phyloP scores from a whole-genome alignment of 176 grass and related monocot genomes.

The Carex cristatella region DNA sequence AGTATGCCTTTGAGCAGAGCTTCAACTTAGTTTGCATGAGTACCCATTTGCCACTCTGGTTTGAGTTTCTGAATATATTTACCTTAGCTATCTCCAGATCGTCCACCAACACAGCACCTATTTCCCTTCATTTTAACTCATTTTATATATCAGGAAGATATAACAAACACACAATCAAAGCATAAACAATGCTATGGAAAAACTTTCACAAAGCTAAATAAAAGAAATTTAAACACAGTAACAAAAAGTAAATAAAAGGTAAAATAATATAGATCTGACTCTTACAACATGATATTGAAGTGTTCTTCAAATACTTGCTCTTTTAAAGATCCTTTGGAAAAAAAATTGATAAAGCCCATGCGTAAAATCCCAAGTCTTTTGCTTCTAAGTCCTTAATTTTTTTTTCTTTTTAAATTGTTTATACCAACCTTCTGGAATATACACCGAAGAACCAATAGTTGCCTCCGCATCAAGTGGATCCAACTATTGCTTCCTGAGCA shows the following conservation, averaged over 20 bases:
- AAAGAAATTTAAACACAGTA: not conserved
- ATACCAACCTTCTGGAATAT: conserved; percentile 67
- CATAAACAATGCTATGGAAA: not conserved
- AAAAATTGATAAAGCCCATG: conserved; percentile 45
- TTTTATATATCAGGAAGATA: too few relatives aligned
- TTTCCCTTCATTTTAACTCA: too few relatives aligned
- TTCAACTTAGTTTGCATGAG: conserved; percentile 73
- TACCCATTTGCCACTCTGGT: conserved; percentile 41
- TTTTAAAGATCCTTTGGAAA: conserved; percentile 30
- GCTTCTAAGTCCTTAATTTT: conserved; percentile 40
- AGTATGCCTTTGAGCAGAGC: conserved; percentile 59
- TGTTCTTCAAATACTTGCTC: conserved; percentile 48
- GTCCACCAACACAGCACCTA: too few relatives aligned
- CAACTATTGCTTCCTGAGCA: not conserved
- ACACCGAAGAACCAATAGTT: conserved; percentile 40
- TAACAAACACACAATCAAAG: too few relatives aligned
- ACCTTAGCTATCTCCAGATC: conserved; percentile 35
- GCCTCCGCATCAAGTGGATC: not conserved
- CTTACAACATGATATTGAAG: conserved; percentile 54
- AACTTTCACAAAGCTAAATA: not conserved
- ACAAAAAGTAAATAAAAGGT: not conserved
- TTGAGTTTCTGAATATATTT: conserved; percentile 40
- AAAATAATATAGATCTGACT: not conserved
- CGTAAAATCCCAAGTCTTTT: conserved; percentile 67
- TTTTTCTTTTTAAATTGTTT: conserved; percentile 39